Conservation (phyloP, 1,284 basidiomycete species). For the Microbotryomycetes sp. region DNA sequence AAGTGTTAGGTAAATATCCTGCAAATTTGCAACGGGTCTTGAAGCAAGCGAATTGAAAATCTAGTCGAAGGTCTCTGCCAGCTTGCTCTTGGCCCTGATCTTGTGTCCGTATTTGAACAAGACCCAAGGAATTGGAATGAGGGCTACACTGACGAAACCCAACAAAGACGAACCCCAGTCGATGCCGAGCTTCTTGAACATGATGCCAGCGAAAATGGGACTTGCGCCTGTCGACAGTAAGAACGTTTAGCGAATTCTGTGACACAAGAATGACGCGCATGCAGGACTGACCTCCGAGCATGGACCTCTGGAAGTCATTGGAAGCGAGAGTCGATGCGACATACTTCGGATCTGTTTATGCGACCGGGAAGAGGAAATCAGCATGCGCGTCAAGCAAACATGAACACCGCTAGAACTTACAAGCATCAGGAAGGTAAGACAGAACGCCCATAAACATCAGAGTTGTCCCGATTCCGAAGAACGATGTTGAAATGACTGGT, state of each 20-base stretch:
- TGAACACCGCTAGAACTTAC: slow-evolving; percentile 22
- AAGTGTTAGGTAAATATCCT: too few species aligned
- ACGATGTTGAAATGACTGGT: slow-evolving; percentile 33
- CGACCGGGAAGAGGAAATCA: slow-evolving; percentile 11
- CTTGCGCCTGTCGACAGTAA: too few species aligned
- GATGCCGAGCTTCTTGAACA: slow-evolving; percentile 37
- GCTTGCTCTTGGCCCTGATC: neutral
- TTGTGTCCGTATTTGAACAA: slow-evolving; percentile 11
- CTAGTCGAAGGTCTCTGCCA: neutral
- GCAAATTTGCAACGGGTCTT: too few species aligned
- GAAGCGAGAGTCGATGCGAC: slow-evolving; percentile 17
- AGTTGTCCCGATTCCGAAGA: slow-evolving; percentile 37
- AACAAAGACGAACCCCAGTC: slow-evolving; percentile 35
- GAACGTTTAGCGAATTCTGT: too few species aligned
- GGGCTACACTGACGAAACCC: slow-evolving; percentile 28
- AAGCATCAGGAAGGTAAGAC: slow-evolving; percentile 12
- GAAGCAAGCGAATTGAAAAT: neutral
- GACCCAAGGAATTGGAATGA: slow-evolving; percentile 35
- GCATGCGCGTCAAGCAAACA: slow-evolving; percentile 20
- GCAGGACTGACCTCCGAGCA: too few species aligned
- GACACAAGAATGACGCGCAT: too few species aligned
- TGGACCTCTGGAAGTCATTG: slow-evolving; percentile 19
- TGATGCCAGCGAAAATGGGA: slow-evolving; percentile 21
- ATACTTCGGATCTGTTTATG: slow-evolving; percentile 20
- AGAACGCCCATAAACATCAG: slow-evolving; percentile 35